phyloP scores from a whole-genome alignment of 1,139 yeast genomes.

The Sugiyamaella novakii region DNA sequence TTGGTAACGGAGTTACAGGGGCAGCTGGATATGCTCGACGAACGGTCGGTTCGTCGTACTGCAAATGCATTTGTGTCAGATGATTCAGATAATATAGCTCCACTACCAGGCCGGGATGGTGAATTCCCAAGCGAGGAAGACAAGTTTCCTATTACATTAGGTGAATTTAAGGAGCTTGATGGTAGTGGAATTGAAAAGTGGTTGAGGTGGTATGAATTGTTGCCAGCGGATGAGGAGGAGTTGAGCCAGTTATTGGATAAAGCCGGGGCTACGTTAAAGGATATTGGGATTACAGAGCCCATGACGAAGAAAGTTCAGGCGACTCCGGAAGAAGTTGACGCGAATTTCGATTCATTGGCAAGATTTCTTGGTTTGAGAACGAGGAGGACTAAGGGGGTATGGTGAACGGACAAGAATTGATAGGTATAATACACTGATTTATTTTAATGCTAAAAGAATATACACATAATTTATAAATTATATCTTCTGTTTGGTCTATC shows the following conservation, averaged over 20 bases:
- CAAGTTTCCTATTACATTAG: slow-evolving; percentile 61
- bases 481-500: slow-evolving; percentile 16
- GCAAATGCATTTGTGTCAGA: slow-evolving; percentile 42
- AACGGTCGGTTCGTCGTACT: slow-evolving; percentile 42
- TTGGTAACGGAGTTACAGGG: slow-evolving; percentile 87
- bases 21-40: slow-evolving; percentile 62
- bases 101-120: slow-evolving; percentile 73
- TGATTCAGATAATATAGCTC: slow-evolving; percentile 50
- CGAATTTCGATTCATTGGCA: slow-evolving; percentile 63
- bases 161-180: slow-evolving; percentile 53
- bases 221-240: slow-evolving; percentile 43
- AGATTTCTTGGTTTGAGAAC: slow-evolving; percentile 64
- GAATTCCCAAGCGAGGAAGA: slow-evolving; percentile 47
- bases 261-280: slow-evolving; percentile 45
- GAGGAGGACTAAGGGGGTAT: slow-evolving; percentile 55
- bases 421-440: too few relatives aligned
- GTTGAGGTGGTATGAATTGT: slow-evolving; percentile 64
- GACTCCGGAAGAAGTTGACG: slow-evolving; percentile 44
- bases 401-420: too few relatives aligned
- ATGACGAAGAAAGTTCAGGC: slow-evolving; percentile 39
- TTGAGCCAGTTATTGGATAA: slow-evolving; percentile 34
- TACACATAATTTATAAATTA: background rate
- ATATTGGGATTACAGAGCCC: slow-evolving; percentile 36
- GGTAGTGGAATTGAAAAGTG: slow-evolving; percentile 53
- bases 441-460: slow-evolving; percentile 2